Percentiles rank a stretch among this genome's conserved stretches.
Conservation (phyloP, 2,329 filamentous ascomycete genomes). For the Fusarium austroafricanum region DNA sequence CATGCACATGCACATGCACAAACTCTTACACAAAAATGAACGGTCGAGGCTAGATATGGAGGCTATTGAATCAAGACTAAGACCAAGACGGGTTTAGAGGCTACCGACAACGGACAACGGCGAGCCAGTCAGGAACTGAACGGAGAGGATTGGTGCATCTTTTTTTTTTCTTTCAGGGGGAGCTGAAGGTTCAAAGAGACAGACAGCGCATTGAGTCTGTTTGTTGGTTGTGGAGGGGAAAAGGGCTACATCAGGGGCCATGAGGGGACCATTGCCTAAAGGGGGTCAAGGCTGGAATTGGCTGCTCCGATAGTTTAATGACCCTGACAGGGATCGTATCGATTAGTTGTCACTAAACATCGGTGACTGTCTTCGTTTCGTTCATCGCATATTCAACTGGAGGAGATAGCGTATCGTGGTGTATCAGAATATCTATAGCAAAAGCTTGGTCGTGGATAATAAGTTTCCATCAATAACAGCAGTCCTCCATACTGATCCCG, state of each 20-base stretch:
- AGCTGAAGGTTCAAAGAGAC: conserved; percentile 16
- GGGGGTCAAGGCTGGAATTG: conserved; percentile 49
- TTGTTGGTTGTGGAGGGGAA: conserved; percentile 15
- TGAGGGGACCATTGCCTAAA: conserved; percentile 46
- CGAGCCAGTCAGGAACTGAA: conserved; percentile 28
- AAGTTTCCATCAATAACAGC: conserved; percentile 20
- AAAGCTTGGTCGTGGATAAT: background rate
- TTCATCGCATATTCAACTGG: background rate
- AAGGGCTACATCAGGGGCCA: conserved; percentile 2
- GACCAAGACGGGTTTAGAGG: conserved; percentile 17
- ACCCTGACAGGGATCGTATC: conserved; percentile 41
- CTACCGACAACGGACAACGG: conserved; percentile 19
- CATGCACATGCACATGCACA: conserved; percentile 9
- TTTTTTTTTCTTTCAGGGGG: conserved; percentile 17
- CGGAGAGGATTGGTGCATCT: conserved; percentile 26
- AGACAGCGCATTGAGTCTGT: conserved; percentile 15
- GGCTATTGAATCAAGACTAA: conserved; percentile 20
- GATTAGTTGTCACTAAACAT: conserved; percentile 20
- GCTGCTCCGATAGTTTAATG: conserved; percentile 53
- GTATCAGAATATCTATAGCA: background rate
- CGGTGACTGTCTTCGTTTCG: conserved; percentile 4
- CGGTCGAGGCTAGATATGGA: conserved; percentile 14
- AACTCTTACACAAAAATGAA: conserved; percentile 17
- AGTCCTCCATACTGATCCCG: background rate
- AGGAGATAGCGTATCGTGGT: background rate